phyloP scores from a whole-genome alignment of 1,284 basidiomycete genomes.

The Leccinum angustisporum region DNA sequence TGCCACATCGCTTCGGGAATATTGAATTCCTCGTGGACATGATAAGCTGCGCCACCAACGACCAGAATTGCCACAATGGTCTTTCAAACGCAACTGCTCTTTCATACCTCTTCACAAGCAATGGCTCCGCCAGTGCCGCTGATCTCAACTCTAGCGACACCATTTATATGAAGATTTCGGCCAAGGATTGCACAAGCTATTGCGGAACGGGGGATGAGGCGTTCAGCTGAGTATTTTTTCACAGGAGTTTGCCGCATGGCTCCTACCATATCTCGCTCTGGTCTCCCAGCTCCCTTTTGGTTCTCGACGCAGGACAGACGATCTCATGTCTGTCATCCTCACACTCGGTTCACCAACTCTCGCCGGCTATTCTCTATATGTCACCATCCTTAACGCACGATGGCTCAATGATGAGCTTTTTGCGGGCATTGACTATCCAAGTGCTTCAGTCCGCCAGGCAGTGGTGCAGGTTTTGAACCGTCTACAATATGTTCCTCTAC shows the following conservation, averaged over 20 bases:
- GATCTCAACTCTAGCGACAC: neutral
- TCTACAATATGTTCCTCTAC: constrained; percentile 34
- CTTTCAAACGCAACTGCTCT: constrained; percentile 14
- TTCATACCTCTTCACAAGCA: constrained; percentile 15
- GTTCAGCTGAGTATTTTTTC: constrained; percentile 40
- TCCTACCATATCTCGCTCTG: constrained; percentile 44
- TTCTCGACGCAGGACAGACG: constrained; percentile 22
- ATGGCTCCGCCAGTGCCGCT: neutral
- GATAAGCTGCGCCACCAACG: constrained; percentile 9
- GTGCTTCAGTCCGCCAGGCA: constrained; percentile 7
- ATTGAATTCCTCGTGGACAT: constrained; percentile 4
- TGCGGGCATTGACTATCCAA: constrained; percentile 20
- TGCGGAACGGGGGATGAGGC: constrained; percentile 33
- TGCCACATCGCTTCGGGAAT: constrained; percentile 1
- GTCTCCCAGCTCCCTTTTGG: constrained; percentile 47
- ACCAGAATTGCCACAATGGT: constrained; percentile 3
- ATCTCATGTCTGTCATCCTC: constrained; percentile 32
- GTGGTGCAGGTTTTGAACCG: constrained; percentile 26
- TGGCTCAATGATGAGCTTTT: constrained; percentile 30
- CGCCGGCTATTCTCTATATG: constrained; percentile 32
- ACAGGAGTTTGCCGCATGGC: constrained; percentile 42
- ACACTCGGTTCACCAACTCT: constrained; percentile 36
- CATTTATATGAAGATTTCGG: neutral
- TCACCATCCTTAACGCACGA: constrained; percentile 33
- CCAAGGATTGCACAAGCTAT: neutral